These are phyloP conservation scores for Tylopilus felleus DNA, from an alignment of 768 basidiomycete species.

Conservation along the genomic window DNA sequence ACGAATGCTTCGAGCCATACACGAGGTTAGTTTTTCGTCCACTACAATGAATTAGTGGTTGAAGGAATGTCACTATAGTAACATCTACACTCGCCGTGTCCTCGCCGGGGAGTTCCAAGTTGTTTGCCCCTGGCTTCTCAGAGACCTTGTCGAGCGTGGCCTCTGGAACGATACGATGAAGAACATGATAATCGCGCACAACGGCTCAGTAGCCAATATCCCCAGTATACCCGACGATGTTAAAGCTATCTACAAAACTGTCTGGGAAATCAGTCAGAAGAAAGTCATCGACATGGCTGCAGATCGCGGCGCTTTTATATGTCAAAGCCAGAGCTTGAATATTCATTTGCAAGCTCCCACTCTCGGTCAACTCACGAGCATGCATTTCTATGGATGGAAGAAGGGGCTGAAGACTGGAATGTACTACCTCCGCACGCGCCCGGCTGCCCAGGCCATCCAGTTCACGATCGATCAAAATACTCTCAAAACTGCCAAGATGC, in stretches of 20 bases:
- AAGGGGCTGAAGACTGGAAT: constrained; percentile 98
- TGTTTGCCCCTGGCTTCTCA: constrained; percentile 98
- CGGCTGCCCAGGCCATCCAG: constrained; percentile 94
- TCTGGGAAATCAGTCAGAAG: constrained; percentile 99
- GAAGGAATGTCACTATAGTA: constrained; percentile 46
- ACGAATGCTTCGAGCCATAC: constrained; percentile 99
- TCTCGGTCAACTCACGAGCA: constrained; percentile 86
- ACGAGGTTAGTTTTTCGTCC: constrained; percentile 59
- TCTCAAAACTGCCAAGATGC: constrained; percentile 52
- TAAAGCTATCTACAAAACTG: constrained; percentile 99
- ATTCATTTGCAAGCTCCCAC: constrained; percentile 89
- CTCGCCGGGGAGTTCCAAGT: constrained; percentile 99
- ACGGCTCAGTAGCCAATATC: constrained; percentile 86
- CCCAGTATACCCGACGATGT: constrained; percentile 84
- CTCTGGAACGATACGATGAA: constrained; percentile 99
- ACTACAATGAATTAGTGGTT: not conserved
- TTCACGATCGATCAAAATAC: constrained; percentile 90
- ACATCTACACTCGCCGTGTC: constrained; percentile 98
- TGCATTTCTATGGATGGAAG: constrained; percentile 99
- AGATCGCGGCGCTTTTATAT: constrained; percentile 98
- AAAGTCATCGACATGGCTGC: constrained; percentile 96
- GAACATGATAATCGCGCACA: constrained; percentile 97
- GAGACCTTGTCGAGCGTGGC: constrained; percentile 91
- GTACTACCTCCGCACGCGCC: constrained; percentile 94
- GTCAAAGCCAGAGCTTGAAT: constrained; percentile 93